Conservation (phyloP, 176 grass and related monocot genomes). For the Phoenix roebelenii region DNA sequence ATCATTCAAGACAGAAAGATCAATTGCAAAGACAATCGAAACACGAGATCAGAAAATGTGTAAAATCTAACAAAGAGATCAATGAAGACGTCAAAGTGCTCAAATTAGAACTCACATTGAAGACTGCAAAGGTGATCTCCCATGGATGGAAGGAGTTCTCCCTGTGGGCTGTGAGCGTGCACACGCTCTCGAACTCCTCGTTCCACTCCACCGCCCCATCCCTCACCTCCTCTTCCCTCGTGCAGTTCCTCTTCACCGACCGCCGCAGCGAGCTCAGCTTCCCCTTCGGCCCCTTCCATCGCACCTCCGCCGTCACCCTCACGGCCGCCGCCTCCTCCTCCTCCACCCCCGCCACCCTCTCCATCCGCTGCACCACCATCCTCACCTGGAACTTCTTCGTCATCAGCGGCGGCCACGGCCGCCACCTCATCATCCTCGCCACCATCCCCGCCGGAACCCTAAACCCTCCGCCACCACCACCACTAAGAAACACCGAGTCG, state of each 20-base stretch:
- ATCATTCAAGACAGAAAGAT: not conserved
- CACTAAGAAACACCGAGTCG: too few relatives aligned
- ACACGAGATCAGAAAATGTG: too few relatives aligned
- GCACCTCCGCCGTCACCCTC: conserved; percentile 43
- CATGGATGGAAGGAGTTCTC: conserved; percentile 68
- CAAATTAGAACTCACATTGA: conserved; percentile 52
- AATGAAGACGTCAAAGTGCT: too few relatives aligned
- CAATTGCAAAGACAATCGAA: not conserved
- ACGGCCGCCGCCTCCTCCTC: conserved; percentile 13
- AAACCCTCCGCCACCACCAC: too few relatives aligned
- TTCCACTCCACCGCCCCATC: conserved; percentile 46
- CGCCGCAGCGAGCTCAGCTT: conserved; percentile 67
- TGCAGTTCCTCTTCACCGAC: conserved; percentile 63
- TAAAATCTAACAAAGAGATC: too few relatives aligned
- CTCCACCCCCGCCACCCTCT: conserved; percentile 23
- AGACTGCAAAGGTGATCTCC: conserved; percentile 65
- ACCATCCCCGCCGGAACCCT: conserved; percentile 19
- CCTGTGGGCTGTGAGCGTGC: conserved; percentile 47
- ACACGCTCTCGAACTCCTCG: conserved; percentile 69
- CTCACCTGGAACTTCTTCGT: conserved; percentile 50
- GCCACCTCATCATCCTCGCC: conserved; percentile 77
- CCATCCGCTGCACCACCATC: conserved; percentile 52
- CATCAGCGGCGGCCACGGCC: conserved; percentile 54
- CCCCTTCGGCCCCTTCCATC: conserved; percentile 67
- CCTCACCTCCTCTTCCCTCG: conserved; percentile 52